Evolutionary conservation across 345 rosid species (phyloP).

Genomic region (Hibiscus syriacus): DNA sequence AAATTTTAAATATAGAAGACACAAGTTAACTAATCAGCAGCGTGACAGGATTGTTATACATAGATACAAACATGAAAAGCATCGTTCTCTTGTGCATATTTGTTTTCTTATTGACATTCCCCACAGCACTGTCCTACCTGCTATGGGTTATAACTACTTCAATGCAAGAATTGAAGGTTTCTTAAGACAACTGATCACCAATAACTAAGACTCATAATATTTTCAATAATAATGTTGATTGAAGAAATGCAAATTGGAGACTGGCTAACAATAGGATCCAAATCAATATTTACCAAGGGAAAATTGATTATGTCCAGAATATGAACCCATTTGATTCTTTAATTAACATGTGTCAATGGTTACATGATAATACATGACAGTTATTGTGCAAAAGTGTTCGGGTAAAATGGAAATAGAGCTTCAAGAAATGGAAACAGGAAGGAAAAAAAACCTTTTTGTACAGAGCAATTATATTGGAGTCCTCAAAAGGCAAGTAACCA

Average conservation of each 20-base stretch:
- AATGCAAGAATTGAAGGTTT: not conserved
- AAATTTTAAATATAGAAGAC: not conserved
- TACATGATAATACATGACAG: not conserved
- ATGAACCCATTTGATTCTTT: not conserved
- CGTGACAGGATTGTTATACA: not conserved
- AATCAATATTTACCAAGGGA: not conserved
- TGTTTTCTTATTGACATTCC: not conserved
- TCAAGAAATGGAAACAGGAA: not conserved
- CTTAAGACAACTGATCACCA: not conserved
- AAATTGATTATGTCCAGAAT: not conserved
- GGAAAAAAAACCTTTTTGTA: constrained; percentile 65
- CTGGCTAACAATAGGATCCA: not conserved
- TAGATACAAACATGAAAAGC: not conserved
- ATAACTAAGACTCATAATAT: not conserved
- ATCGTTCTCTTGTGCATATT: not conserved
- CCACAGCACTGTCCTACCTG: not conserved
- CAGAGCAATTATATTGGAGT: constrained; percentile 66
- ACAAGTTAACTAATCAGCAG: not conserved
- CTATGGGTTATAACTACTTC: not conserved
- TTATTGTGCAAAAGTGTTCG: not conserved
- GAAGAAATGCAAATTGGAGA: not conserved
- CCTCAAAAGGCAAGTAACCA: constrained; percentile 95
- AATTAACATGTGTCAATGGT: not conserved
- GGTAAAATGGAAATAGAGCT: not conserved
- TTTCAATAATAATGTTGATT: not conserved